Conservation (phyloP, 306 rosid genomes). For the Gynostemma pentaphyllum region DNA sequence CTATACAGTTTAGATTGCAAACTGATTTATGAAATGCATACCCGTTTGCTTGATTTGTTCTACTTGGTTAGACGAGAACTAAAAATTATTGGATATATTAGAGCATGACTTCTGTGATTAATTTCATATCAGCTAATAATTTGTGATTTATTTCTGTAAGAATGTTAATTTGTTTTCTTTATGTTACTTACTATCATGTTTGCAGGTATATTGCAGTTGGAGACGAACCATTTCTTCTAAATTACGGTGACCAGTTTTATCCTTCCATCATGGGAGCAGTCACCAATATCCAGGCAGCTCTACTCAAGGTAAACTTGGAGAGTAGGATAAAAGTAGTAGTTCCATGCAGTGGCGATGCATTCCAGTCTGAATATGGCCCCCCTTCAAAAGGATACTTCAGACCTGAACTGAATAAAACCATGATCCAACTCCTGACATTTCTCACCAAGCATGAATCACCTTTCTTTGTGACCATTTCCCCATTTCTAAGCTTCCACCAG, state of each 20-base stretch:
- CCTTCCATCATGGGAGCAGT: conserved; percentile 72
- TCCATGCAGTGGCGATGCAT: conserved; percentile 82
- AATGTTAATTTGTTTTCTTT: conserved; percentile 9
- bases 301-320: conserved; percentile 51
- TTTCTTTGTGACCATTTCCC: conserved; percentile 72
- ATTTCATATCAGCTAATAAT: neutral
- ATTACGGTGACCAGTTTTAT: conserved; percentile 56
- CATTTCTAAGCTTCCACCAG: conserved; percentile 41
- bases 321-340: conserved; percentile 72
- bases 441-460: conserved; percentile 60
- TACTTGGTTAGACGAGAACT: neutral
- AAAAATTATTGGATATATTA: neutral
- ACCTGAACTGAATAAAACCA: conserved; percentile 66
- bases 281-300: conserved; percentile 56
- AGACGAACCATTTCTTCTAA: conserved; percentile 73
- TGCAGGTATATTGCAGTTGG: conserved; percentile 89
- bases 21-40: too few relatives aligned
- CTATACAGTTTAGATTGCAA: too few relatives aligned
- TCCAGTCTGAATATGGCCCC: conserved; percentile 42
- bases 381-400: conserved; percentile 64
- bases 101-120: neutral
- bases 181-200: conserved; percentile 13
- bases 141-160: conserved; percentile 5
- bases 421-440: conserved; percentile 69
- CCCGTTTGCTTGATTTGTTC: neutral